Percentiles rank a stretch among this genome's conserved stretches.
Conservation (phyloP, 331 rosid species). For the Malus hybrid region DNA sequence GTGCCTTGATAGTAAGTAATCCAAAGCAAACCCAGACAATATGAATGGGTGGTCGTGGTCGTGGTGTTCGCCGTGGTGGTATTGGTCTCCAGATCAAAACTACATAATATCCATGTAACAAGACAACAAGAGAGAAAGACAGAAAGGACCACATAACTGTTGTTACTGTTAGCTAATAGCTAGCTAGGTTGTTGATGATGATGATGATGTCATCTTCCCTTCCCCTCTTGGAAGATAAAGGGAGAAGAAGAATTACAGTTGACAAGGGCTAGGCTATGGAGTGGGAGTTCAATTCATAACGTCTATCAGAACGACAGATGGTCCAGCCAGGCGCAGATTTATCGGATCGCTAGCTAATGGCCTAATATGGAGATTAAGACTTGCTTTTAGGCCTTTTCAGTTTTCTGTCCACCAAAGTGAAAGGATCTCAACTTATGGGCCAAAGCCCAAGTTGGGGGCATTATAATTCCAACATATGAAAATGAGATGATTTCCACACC, state of each 20-base stretch:
- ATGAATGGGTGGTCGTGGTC: background rate
- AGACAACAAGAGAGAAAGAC: background rate
- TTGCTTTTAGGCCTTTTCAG: background rate
- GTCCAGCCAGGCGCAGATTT: background rate
- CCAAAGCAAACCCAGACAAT: background rate
- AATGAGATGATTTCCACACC: no score
- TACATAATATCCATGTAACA: background rate
- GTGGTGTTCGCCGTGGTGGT: background rate
- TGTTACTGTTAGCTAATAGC: background rate
- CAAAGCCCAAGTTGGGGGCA: background rate
- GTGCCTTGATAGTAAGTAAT: background rate
- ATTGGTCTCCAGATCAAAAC: background rate
- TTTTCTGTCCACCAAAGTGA: background rate
- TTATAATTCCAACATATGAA: no score
- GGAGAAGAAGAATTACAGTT: background rate
- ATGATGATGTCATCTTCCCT: background rate
- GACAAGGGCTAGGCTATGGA: background rate
- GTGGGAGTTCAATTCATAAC: background rate
- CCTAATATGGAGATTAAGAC: background rate
- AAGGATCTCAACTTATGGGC: background rate
- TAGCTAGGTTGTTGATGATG: background rate
- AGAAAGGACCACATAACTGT: background rate
- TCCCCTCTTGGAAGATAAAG: background rate
- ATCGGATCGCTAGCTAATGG: background rate
- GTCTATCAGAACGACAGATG: background rate